These are phyloP conservation scores for Toxoplasma gondii DNA, from an alignment of 169 alveolate species.

Conservation along the genomic window DNA sequence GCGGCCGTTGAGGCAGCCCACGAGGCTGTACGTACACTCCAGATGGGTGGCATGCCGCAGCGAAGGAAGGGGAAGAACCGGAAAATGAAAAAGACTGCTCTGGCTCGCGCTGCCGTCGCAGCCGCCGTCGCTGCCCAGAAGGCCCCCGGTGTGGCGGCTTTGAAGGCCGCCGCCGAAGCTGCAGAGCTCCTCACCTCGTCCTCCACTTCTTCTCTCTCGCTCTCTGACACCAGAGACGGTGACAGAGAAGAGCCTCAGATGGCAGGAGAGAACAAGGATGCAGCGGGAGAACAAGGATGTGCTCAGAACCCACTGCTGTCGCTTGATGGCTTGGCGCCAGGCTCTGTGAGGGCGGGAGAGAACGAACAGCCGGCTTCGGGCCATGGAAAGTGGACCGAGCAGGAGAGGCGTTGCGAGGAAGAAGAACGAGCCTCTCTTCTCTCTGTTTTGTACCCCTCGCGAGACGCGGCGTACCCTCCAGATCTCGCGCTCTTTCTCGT, in stretches of 20 bases:
- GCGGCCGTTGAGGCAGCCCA: not conserved
- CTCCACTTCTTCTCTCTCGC: not conserved
- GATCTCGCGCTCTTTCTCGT: not conserved
- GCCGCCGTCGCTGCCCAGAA: constrained; percentile 45
- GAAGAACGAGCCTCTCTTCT: not conserved
- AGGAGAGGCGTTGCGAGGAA: not conserved
- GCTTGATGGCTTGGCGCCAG: no score
- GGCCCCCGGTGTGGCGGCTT: constrained; percentile 22
- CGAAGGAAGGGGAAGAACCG: not conserved
- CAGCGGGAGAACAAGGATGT: no score
- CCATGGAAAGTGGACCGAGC: not conserved
- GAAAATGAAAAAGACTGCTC: not conserved
- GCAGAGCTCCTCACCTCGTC: not conserved
- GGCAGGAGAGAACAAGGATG: no score
- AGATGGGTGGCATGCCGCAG: not conserved
- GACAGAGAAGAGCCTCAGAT: not conserved
- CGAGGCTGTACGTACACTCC: constrained; percentile 27
- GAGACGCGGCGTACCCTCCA: constrained; percentile 19
- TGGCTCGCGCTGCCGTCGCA: constrained; percentile 35
- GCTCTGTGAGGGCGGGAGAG: no score
- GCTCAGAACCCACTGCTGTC: no score
- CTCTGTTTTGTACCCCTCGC: constrained; percentile 1
- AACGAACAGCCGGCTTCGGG: not conserved
- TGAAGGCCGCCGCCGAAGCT: constrained; percentile 2
- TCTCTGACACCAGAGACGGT: not conserved